Evolutionary conservation across 257 asterid genomes (phyloP), one percentile per base, ranked within the genome.

Genomic region (Solanum phureja): DNA sequence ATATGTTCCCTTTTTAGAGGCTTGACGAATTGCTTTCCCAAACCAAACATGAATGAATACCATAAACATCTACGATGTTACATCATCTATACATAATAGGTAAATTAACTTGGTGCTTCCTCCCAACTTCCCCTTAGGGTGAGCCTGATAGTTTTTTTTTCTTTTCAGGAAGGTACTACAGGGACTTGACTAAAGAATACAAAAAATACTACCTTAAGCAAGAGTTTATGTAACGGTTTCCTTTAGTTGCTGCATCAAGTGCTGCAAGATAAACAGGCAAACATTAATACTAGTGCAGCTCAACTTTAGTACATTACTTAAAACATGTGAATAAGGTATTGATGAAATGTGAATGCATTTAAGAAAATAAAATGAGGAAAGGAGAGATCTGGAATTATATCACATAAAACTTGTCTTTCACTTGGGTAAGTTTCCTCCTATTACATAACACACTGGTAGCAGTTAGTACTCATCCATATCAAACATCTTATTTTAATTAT

Each of bases 161-260:
- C 24, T 77, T 14, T 16, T 1, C 3, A 79, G 40, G 8, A 82
- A 82, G 69, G n/a, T 19, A 49, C 19, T 18, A 82, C 37, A 29
- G 19, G 69, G 19, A 82, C 24, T 82, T 82, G 37, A 82, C 6
- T 82, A 82, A 82, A 31, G 68, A 8, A 16, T 4, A 29, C 27
- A 49, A 46, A 81, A 84, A 84, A 69, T 1, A 89, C 56, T 88
- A 97, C 99, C 99, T 96, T 89, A 97, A 95, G 90, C 99, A 94
- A 76, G 99, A 97, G 90, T 97, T 95, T 38, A 97, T 94, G 88
- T 94, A 95, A 19, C 96, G 93, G 84, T 94, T 95, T 90, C 99
- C 99, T 91, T 96, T 96, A 11, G 99, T 94, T 18, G 99, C 92
- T 86, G 99, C 95, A 91, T 96, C 99, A 71, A 97, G 98, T 88